Percentiles rank a stretch among this genome's conserved stretches.
Evolutionary conservation across 805 yeast species (phyloP).

Genomic region (Ogataea thermomethanolica): DNA sequence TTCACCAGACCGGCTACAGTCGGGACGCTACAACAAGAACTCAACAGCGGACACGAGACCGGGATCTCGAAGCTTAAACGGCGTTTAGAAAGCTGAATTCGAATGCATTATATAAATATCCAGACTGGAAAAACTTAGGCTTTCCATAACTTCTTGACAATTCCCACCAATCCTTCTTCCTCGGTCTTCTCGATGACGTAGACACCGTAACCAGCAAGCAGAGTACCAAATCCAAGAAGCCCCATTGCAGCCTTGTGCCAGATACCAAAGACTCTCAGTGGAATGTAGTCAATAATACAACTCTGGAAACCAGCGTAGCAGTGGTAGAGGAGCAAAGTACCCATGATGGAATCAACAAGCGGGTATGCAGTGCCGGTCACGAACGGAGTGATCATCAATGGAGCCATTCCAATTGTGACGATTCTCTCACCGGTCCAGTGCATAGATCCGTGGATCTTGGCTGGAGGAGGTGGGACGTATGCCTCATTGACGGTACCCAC

Average conservation of each 20-base stretch:
- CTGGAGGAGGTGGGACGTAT: conserved; percentile 54
- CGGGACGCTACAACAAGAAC: background rate
- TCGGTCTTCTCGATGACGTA: conserved; percentile 64
- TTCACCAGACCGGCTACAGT: conserved; percentile 4
- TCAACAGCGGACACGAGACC: background rate
- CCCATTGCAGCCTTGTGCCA: conserved; percentile 61
- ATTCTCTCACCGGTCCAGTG: conserved; percentile 74
- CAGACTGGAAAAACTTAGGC: conserved; percentile 16
- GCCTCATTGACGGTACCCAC: conserved; percentile 74
- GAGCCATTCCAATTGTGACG: conserved; percentile 58
- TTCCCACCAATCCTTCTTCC: conserved; percentile 58
- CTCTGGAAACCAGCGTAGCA: conserved; percentile 69
- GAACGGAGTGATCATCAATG: conserved; percentile 60
- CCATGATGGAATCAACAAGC: conserved; percentile 52
- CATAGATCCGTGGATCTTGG: conserved; percentile 59
- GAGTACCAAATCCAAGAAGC: conserved; percentile 59
- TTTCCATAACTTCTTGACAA: conserved; percentile 34
- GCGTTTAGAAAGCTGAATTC: conserved; percentile 8
- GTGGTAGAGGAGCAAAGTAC: conserved; percentile 57
- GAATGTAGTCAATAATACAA: conserved; percentile 77
- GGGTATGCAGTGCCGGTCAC: conserved; percentile 52
- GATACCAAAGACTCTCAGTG: conserved; percentile 65
- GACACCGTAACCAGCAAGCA: conserved; percentile 65
- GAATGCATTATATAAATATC: conserved; percentile 8
- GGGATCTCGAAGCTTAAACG: conserved; percentile 5